These are phyloP conservation scores for Diplocarpon rosae DNA, from an alignment of 2,329 filamentous ascomycete species.

Conservation along the genomic window DNA sequence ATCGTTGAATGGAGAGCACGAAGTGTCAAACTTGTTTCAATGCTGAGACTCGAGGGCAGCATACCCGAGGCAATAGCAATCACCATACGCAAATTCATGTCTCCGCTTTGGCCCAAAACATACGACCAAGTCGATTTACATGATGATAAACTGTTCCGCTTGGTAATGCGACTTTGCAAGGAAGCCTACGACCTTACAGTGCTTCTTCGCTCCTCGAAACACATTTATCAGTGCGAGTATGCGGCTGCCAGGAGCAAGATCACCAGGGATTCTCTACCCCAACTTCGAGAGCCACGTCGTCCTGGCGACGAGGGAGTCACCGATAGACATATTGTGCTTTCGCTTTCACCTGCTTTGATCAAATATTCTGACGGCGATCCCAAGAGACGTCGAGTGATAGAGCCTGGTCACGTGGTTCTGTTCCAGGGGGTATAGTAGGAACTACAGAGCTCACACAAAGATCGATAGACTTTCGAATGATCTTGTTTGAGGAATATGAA, in stretches of 20 bases:
- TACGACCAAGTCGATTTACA: not conserved
- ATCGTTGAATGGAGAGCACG: not conserved
- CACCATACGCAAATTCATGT: not conserved
- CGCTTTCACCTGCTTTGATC: not conserved
- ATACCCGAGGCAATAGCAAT: not conserved
- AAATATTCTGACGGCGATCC: conserved; percentile 1
- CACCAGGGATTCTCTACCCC: not conserved
- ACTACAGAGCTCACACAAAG: not conserved
- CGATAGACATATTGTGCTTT: not conserved
- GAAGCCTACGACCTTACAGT: not conserved
- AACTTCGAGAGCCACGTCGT: not conserved
- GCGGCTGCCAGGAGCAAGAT: not conserved
- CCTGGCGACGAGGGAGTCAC: not conserved
- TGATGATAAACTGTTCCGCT: not conserved
- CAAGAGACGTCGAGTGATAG: not conserved
- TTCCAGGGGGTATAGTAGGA: not conserved
- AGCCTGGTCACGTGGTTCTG: conserved; percentile 3
- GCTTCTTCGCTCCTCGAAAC: not conserved
- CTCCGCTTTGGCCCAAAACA: not conserved
- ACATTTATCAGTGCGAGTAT: not conserved
- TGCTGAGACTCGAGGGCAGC: not conserved
- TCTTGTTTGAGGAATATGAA: no score
- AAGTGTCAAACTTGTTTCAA: conserved; percentile 1
- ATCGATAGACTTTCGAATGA: not conserved
- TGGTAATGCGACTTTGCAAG: not conserved